phyloP scores from a whole-genome alignment of 208 protist species.

The Trypanosoma vivax region DNA sequence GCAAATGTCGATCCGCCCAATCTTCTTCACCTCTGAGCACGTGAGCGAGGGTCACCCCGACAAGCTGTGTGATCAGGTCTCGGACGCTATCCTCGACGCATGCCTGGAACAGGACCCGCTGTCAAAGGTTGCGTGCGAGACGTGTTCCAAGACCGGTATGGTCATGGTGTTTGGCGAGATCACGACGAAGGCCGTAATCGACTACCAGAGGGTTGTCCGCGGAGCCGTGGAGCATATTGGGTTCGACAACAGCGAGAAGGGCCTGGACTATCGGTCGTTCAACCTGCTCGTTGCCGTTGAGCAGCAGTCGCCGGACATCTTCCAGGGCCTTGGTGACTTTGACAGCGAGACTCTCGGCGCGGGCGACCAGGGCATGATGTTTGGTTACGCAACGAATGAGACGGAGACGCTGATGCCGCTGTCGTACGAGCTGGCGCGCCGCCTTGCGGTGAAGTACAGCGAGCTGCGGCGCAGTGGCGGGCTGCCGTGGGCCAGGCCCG shows the following conservation, averaged over 20 bases:
- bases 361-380: not conserved
- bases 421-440: not conserved
- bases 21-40: not conserved
- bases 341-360: not conserved
- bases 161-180: not conserved
- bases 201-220: conserved; percentile 97
- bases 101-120: not conserved
- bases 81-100: not conserved
- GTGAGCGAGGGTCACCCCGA: not conserved
- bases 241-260: not conserved
- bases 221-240: conserved; percentile 61
- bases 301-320: not conserved
- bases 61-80: not conserved
- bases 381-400: not conserved
- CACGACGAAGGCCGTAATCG: conserved; percentile 89
- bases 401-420: not conserved
- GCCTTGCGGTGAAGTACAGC: not conserved
- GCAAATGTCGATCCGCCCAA: not conserved
- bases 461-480: not conserved
- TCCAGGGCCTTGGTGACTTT: not conserved
- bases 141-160: not conserved
- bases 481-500: not conserved
- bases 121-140: not conserved
- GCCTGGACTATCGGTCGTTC: not conserved
- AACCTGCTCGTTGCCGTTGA: not conserved